Base-by-base conservation (phyloP, 768 basidiomycete species). In the Mycena epipterygia region DNA sequence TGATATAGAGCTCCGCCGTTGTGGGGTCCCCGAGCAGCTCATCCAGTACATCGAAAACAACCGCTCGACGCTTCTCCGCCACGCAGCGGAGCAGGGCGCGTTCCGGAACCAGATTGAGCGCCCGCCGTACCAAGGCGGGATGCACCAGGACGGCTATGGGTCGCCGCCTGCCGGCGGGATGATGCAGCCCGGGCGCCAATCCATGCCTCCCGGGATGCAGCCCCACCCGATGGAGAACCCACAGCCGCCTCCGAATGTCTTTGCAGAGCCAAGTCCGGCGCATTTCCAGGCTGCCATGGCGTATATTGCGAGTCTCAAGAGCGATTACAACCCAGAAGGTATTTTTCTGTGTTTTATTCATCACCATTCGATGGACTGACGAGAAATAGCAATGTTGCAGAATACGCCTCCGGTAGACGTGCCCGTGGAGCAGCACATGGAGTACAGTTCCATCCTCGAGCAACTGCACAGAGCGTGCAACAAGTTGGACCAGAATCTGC, bases 41-140 rank as follows among this genome's bases (percentile, higher is more conserved):
- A 90, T 94, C 53, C 67, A 79, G 35, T 83, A 88, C 66, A 87
- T 93, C 42, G 93, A 94, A 73, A 72, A 73, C 4, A 77, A 91
- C 73, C 88, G 92, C 64, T 63, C 82, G n/a, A 75, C 78, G 33
- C 73, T 89, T 37, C 87, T 88, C 74, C 80, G 84, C 55, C 76
- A 78, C 27, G 72, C 74, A 3, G 76, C 81, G 53, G 87, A 87
- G 32, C 81, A 84, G 68, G 79, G 77, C 25, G 71, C 68, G 27
- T 86, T 87, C 71, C 76, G 79, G 73, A 67, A 80, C 70, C 59
- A 67, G 64, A 64, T 84, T 30, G 52, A 52, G 58, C 76, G 77
- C 68, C 32, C 77, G 69, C 56, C 80, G 69, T 48, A 73, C 23
- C 73, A 69, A 29, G 16, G 27, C 44, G 55, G 41, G 41, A 69